Conservation (phyloP, 208 protist species). For the Leishmania guyanensis region DNA sequence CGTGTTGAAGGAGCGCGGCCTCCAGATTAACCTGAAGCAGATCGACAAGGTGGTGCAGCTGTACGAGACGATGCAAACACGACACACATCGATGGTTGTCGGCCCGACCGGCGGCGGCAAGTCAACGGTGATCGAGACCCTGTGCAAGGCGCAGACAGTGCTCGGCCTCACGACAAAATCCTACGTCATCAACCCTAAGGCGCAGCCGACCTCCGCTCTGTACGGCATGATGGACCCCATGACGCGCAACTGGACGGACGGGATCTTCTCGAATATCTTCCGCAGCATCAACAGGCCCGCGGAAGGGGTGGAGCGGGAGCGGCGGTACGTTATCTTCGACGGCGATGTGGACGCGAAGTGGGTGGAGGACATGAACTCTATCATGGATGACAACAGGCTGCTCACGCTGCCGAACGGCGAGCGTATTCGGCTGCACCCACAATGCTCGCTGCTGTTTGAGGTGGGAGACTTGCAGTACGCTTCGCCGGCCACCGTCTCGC, state of each 20-base stretch:
- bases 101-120: conserved; percentile 98
- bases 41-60: conserved; percentile 99
- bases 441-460: conserved; percentile 98
- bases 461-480: conserved; percentile 99
- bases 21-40: conserved; percentile 89
- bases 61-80: conserved; percentile 99
- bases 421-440: conserved; percentile 95
- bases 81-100: conserved; percentile 99
- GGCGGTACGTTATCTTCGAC: conserved; percentile 98
- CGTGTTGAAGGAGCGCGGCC: conserved; percentile 76
- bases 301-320: conserved; percentile 77
- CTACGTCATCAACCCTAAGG: conserved; percentile 98
- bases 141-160: conserved; percentile 93
- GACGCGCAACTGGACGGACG: conserved; percentile 99
- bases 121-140: conserved; percentile 96
- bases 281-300: conserved; percentile 94
- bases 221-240: conserved; percentile 99
- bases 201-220: conserved; percentile 94
- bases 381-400: conserved; percentile 99
- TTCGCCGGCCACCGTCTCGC: conserved; percentile 98
- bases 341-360: conserved; percentile 99
- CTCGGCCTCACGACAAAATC: conserved; percentile 93
- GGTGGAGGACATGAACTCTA: conserved; percentile 99
- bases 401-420: conserved; percentile 99
- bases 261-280: conserved; percentile 99